A percentile compares a stretch with the other conserved stretches of the same genome.
Evolutionary conservation across 805 yeast species (phyloP).

Genomic region (Nakazawaea pomicola): DNA sequence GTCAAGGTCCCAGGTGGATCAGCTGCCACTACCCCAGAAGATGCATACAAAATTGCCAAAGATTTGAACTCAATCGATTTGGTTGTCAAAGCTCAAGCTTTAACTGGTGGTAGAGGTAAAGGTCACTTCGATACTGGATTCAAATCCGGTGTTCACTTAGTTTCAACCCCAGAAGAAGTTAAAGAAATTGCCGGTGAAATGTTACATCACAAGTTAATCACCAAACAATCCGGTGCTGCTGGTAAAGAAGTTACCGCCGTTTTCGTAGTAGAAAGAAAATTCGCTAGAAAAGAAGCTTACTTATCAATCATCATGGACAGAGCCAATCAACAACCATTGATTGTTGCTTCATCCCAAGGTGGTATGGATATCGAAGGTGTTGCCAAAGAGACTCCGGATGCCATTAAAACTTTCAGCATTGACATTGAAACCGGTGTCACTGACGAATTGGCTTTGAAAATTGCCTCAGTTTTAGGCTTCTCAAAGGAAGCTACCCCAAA

Average conservation of each 20-base stretch:
- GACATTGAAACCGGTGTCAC: slow-evolving; percentile 77
- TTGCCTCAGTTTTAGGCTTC: slow-evolving; percentile 82
- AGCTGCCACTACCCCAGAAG: slow-evolving; percentile 86
- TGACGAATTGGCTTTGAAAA: slow-evolving; percentile 64
- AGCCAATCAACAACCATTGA: slow-evolving; percentile 80
- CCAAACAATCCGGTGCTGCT: slow-evolving; percentile 96
- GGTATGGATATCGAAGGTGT: slow-evolving; percentile 99
- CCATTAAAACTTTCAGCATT: slow-evolving; percentile 84
- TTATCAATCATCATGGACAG: slow-evolving; percentile 94
- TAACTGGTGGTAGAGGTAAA: slow-evolving; percentile 99
- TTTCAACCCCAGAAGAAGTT: slow-evolving; percentile 81
- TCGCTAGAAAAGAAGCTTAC: slow-evolving; percentile 92
- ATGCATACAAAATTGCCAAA: slow-evolving; percentile 80
- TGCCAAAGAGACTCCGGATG: slow-evolving; percentile 85
- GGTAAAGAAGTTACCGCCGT: slow-evolving; percentile 98
- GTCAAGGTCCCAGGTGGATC: slow-evolving; percentile 89
- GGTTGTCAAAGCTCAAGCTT: slow-evolving; percentile 97
- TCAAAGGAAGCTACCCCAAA: slow-evolving; percentile 69
- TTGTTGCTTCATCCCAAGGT: slow-evolving; percentile 96
- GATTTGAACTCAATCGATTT: slow-evolving; percentile 70
- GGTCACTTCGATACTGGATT: slow-evolving; percentile 95
- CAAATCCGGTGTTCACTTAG: slow-evolving; percentile 94
- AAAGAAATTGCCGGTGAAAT: slow-evolving; percentile 79
- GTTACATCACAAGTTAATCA: slow-evolving; percentile 89
- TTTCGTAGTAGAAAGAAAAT: slow-evolving; percentile 90